Base-by-base conservation (phyloP, 2,329 filamentous ascomycete species). In the Ciborinia camelliae region DNA sequence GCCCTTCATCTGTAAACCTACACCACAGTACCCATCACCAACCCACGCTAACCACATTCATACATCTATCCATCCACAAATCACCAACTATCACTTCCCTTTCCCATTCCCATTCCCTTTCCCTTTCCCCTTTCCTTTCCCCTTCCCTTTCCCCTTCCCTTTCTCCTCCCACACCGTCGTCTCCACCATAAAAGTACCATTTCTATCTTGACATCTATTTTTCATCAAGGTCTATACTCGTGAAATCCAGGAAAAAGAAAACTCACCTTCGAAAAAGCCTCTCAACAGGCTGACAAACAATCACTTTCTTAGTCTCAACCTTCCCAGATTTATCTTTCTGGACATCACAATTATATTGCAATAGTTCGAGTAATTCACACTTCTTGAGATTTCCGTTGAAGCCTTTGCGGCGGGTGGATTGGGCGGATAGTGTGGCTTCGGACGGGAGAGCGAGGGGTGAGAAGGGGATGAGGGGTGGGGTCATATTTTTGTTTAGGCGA, bases 241-340 rank as follows among this genome's bases (percentile, higher is more conserved):
- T n/a, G 8, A 30, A 14, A 18, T 68, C 50, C 41, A 51, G 35
- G 28, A 51, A 66, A 4, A 5, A 68, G 32, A 39, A 39, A 52
- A 71, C 84, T 76, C 72, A 88, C 86, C 79, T 81, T 66, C 86
- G 80, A 73, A 88, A 89, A 73, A 85, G 78, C 65, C 86, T 80
- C 73, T 83, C 80, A 48, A 88, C 79, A 12, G 84, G 81, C 76
- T 79, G 83, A 73, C 86, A 89, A 23, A 53, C 28, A 6, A 64
- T 57, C 39, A 9, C 14, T 23, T 26, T 37, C 12, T 62, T 12
- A 65, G 76, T 75, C 52, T 86, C 81, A 0, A 78, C 74, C 63
- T 82, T 82, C 65, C 82, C 75, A 59, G 71, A 74, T 43, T 74
- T 72, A 54, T 79, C 75, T 18, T 84, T 82, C 45, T 79, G 77